Percentiles rank a stretch among this genome's conserved stretches.
Evolutionary conservation across 1,284 basidiomycete species (phyloP).

Genomic region (Afroboletus lepidellus): DNA sequence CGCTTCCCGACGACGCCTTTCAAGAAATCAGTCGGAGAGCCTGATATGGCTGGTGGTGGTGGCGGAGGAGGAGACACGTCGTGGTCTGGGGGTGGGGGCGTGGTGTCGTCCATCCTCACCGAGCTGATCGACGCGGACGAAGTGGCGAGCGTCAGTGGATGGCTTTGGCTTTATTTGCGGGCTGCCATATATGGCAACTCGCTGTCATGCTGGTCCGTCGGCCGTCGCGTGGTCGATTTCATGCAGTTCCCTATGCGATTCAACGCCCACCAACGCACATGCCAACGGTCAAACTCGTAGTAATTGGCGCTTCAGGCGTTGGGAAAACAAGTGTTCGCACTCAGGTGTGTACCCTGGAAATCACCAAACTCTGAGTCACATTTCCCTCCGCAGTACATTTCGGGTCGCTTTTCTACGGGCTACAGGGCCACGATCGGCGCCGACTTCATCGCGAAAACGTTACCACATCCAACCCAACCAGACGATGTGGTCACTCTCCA

Average conservation of each 20-base stretch:
- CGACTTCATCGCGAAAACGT: constrained; percentile 75
- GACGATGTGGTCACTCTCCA: constrained; percentile 63
- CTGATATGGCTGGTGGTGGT: constrained; percentile 46
- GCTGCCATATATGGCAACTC: constrained; percentile 10
- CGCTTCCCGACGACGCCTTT: constrained; percentile 94
- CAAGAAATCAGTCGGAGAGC: constrained; percentile 87
- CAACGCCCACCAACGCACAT: constrained; percentile 33
- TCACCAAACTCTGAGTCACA: neutral
- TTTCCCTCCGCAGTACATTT: constrained; percentile 56
- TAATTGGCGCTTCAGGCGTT: constrained; percentile 74
- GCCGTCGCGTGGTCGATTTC: neutral
- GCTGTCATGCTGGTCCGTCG: neutral
- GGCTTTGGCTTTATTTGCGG: neutral
- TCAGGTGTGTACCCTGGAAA: constrained; percentile 48
- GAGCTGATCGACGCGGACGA: neutral
- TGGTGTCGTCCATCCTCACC: constrained; percentile 27
- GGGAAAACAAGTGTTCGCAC: constrained; percentile 73
- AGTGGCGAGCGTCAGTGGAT: neutral
- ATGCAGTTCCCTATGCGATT: constrained; percentile 24
- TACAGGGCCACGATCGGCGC: constrained; percentile 83
- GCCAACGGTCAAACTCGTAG: constrained; percentile 73
- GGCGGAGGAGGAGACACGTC: constrained; percentile 45
- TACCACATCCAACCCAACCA: constrained; percentile 56
- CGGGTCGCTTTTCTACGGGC: constrained; percentile 66
- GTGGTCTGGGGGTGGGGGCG: constrained; percentile 33